Base-by-base conservation (phyloP, 441 rosid genomes). In the Adansonia madagascariensis region DNA sequence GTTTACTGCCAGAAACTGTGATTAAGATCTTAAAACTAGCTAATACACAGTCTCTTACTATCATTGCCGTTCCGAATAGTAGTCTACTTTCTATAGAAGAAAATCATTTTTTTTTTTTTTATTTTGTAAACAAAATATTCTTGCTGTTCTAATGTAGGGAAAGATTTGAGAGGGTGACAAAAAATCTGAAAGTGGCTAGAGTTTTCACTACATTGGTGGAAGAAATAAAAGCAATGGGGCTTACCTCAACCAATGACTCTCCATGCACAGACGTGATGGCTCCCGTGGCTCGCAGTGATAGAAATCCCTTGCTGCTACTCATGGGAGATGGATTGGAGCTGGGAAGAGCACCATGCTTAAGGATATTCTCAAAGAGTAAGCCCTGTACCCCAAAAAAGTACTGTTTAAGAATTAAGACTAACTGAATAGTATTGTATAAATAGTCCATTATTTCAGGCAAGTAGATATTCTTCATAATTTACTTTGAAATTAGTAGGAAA, bases 241-340 rank as follows among this genome's bases (percentile, higher is more conserved):
- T 85, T 0, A 88, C 92, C 61, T 74, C 94, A 0, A 80, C 20
- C 24, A 97, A 93, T 84, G 99, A 95, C 82, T 93, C 94, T 0
- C 87, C 77, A 71, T 95, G 99, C 82, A 95, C 98, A 14, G 98
- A 95, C 77, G 97, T 95, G 63, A 92, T 95, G 99, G 98, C 97
- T 77, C 99, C 99, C 2, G 93, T 95, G 75, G 98, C 97, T 50
- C 97, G 89, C 81, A 78, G 93, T 27, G 89, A 95, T 78, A 81
- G 99, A 75, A 95, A 98, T 80, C 99, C 98, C 0, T 97, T 95
- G 78, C 90, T 95, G 73, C 95, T 94, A 41, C 82, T 95, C 79
- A 94, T 95, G 97, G 99, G 98, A 1, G 99, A 97, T 50, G 99
- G 99, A 95, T 95, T 97, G 99, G 99, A 78, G 99, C 99, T 31